These are phyloP conservation scores for Phytopythium helicoides DNA, from an alignment of 352 stramenopile species.

Conservation along the genomic window DNA sequence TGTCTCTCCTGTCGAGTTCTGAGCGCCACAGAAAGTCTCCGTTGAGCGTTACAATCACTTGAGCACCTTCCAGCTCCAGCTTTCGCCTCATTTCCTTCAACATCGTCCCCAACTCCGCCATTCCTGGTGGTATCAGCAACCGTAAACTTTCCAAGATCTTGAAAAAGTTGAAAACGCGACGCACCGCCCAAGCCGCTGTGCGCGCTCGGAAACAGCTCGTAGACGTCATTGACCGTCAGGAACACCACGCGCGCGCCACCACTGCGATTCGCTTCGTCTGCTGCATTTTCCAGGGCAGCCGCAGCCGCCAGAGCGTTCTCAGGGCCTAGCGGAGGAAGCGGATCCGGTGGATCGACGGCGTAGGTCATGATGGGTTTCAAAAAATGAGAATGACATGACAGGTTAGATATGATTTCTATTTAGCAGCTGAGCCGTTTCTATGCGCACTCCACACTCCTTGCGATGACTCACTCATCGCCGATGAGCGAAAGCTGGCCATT, in stretches of 20 bases:
- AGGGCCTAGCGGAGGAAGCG: too few relatives aligned
- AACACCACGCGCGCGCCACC: slow-evolving; percentile 34
- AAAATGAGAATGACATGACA: too few relatives aligned
- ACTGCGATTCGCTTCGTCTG: not conserved
- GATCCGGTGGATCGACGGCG: too few relatives aligned
- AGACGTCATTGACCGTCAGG: slow-evolving; percentile 73
- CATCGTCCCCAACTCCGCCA: slow-evolving; percentile 60
- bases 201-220: slow-evolving; percentile 52
- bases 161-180: not conserved
- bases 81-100: slow-evolving; percentile 20
- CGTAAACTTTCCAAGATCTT: too few relatives aligned
- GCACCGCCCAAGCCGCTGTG: slow-evolving; percentile 18
- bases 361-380: too few relatives aligned
- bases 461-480: too few relatives aligned
- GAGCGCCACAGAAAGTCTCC: slow-evolving; percentile 73
- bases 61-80: slow-evolving; percentile 19
- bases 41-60: slow-evolving; percentile 62
- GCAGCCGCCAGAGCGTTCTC: too few relatives aligned
- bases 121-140: too few relatives aligned
- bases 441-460: too few relatives aligned
- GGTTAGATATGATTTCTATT: too few relatives aligned
- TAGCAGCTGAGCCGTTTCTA: too few relatives aligned
- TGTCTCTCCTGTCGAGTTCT: slow-evolving; percentile 59
- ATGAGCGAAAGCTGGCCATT: too few relatives aligned
- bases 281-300: not conserved